Percentiles rank a stretch among this genome's conserved stretches.
Conservation (phyloP, 306 rosid species). For the Castanopsis chinensis region DNA sequence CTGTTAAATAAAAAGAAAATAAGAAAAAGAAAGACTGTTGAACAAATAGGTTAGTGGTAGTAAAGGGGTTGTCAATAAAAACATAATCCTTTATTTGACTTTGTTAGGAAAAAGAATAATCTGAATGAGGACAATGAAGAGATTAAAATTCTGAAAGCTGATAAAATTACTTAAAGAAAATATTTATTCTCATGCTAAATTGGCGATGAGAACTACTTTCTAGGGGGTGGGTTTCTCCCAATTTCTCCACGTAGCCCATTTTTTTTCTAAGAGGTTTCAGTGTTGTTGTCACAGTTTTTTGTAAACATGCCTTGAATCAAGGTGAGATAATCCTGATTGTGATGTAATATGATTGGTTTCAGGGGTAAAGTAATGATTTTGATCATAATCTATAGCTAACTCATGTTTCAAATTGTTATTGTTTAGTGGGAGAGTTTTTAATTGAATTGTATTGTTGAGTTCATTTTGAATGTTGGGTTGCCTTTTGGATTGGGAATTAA, state of each 20-base stretch:
- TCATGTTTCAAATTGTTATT: slow-evolving; percentile 17
- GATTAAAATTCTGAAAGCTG: too few species aligned
- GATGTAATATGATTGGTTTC: slow-evolving; percentile 14
- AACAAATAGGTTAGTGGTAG: too few species aligned
- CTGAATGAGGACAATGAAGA: too few species aligned
- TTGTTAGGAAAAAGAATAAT: too few species aligned
- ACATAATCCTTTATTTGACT: too few species aligned
- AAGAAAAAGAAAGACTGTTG: too few species aligned
- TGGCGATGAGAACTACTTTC: slow-evolving; percentile 25
- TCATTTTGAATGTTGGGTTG: slow-evolving; percentile 19
- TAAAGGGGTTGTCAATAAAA: too few species aligned
- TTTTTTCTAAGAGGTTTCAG: slow-evolving; percentile 14
- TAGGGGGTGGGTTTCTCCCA: slow-evolving; percentile 32
- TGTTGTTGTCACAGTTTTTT: slow-evolving; percentile 24
- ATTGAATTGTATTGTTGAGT: slow-evolving; percentile 6
- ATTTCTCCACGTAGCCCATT: slow-evolving; percentile 4
- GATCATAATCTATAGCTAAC: slow-evolving; percentile 2
- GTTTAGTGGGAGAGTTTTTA: slow-evolving; percentile 25
- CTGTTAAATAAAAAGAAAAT: too few species aligned
- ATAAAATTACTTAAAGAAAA: too few species aligned
- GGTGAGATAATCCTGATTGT: background rate
- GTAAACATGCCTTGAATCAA: slow-evolving; percentile 24
- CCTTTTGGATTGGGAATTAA: slow-evolving; percentile 27
- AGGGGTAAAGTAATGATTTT: slow-evolving; percentile 19
- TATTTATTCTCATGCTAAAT: slow-evolving; percentile 13